Percentiles rank a stretch among this genome's conserved stretches.
These are phyloP conservation scores for Aspergillus sp. DNA, from an alignment of 2,329 filamentous ascomycete genomes.

Conservation along the genomic window DNA sequence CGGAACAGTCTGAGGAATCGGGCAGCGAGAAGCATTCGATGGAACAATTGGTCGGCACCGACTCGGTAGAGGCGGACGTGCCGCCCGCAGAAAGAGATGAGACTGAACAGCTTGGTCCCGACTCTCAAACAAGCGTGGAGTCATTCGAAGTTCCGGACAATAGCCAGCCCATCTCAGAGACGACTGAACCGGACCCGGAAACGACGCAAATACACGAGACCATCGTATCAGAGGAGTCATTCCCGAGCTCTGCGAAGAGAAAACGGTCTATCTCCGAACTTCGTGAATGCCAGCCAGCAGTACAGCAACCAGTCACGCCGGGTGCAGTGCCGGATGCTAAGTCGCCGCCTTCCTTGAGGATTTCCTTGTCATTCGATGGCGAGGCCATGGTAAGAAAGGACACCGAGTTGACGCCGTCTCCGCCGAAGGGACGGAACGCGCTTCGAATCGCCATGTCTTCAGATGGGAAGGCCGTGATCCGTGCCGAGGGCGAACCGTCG, in stretches of 20 bases:
- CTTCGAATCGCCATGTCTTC: conserved; percentile 80
- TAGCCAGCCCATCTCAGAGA: conserved; percentile 23
- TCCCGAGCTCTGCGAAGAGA: conserved; percentile 26
- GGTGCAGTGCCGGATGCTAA: conserved; percentile 22
- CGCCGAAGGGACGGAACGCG: conserved; percentile 45
- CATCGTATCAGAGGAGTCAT: conserved; percentile 18
- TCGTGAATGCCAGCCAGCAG: conserved; percentile 14
- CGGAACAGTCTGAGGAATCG: conserved; percentile 26
- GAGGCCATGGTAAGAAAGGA: conserved; percentile 39
- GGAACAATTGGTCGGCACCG: conserved; percentile 22
- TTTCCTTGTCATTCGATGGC: conserved; percentile 44
- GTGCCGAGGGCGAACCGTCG: conserved; percentile 69
- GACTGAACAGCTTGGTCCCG: conserved; percentile 20
- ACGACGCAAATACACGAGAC: conserved; percentile 13
- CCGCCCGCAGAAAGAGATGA: conserved; percentile 30
- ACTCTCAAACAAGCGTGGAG: conserved; percentile 33
- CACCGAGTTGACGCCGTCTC: conserved; percentile 41
- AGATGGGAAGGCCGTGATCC: conserved; percentile 86
- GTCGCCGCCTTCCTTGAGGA: conserved; percentile 39
- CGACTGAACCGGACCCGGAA: conserved; percentile 17
- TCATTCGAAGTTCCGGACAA: conserved; percentile 25
- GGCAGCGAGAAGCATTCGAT: conserved; percentile 18
- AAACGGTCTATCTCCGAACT: conserved; percentile 37
- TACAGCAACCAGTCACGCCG: conserved; percentile 14
- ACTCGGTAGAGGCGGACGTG: conserved; percentile 16